These are phyloP conservation scores for Trametes punicea DNA, from an alignment of 768 basidiomycete genomes.

Conservation along the genomic window DNA sequence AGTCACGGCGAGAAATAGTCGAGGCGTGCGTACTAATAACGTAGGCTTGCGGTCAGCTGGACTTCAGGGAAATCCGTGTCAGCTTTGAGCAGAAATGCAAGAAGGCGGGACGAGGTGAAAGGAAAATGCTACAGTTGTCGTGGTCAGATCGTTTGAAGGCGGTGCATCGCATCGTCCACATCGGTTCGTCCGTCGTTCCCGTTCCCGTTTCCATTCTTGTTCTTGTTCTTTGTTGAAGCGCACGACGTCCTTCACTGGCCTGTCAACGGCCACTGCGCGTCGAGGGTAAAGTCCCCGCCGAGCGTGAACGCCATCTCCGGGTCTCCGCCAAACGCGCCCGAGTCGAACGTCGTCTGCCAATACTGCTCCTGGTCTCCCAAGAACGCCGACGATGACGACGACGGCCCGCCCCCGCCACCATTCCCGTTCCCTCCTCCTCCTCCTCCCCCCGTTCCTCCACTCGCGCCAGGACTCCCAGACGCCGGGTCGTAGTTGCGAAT, in stretches of 20 bases:
- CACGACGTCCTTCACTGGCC: no score
- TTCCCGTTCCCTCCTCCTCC: background rate
- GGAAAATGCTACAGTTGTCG: constrained; percentile 1
- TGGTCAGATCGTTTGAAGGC: background rate
- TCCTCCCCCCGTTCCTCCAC: background rate
- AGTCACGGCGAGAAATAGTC: background rate
- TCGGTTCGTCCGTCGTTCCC: background rate
- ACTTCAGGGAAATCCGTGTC: background rate
- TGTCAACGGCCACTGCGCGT: constrained; percentile 14
- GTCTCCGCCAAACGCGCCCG: constrained; percentile 69
- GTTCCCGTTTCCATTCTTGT: background rate
- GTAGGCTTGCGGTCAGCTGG: constrained; percentile 1
- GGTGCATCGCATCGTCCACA: background rate
- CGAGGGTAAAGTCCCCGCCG: constrained; percentile 31
- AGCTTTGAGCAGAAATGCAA: background rate
- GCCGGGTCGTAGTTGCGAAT: constrained; percentile 70
- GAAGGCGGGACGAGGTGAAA: background rate
- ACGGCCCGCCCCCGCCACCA: constrained; percentile 28
- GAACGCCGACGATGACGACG: background rate
- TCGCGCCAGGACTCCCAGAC: constrained; percentile 1
- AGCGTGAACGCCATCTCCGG: constrained; percentile 74
- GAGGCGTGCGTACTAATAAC: constrained; percentile 10
- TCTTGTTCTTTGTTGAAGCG: no score
- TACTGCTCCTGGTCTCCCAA: constrained; percentile 38
- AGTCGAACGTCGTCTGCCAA: constrained; percentile 60